Conservation (phyloP, 768 basidiomycete species). For the Boletellus sp. region DNA sequence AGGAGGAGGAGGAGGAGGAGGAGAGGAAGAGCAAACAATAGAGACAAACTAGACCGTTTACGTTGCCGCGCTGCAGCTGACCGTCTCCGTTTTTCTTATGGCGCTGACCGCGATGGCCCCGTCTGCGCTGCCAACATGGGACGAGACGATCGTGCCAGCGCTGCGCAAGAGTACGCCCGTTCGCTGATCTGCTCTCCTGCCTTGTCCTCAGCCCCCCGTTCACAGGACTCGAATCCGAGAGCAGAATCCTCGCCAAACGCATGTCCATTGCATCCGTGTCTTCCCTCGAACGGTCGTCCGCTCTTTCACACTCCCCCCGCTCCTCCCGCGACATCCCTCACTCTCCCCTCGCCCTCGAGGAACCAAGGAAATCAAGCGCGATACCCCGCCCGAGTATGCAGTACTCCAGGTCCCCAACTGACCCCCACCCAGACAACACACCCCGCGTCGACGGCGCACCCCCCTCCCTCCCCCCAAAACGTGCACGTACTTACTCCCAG, state of each 20-base stretch:
- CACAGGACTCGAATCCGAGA: conserved; percentile 77
- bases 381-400: conserved; percentile 48
- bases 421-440: conserved; percentile 18
- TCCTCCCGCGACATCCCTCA: conserved; percentile 19
- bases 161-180: conserved; percentile 65
- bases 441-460: conserved; percentile 30
- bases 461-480: conserved; percentile 38
- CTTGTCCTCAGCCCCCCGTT: neutral
- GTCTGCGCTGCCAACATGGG: conserved; percentile 56
- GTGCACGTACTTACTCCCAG: conserved; percentile 63
- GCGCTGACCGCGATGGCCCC: conserved; percentile 41
- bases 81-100: conserved; percentile 14
- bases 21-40: neutral
- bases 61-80: conserved; percentile 2
- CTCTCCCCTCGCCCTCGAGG: conserved; percentile 20
- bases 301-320: conserved; percentile 18
- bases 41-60: neutral
- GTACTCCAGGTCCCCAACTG: conserved; percentile 31
- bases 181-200: neutral
- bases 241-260: conserved; percentile 69
- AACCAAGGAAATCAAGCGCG: conserved; percentile 38
- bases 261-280: conserved; percentile 71
- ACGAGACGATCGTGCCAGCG: conserved; percentile 78
- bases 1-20: too few species aligned
- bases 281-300: conserved; percentile 39